Base-by-base conservation (phyloP, 768 basidiomycete species). In the Pisolithus orientalis region DNA sequence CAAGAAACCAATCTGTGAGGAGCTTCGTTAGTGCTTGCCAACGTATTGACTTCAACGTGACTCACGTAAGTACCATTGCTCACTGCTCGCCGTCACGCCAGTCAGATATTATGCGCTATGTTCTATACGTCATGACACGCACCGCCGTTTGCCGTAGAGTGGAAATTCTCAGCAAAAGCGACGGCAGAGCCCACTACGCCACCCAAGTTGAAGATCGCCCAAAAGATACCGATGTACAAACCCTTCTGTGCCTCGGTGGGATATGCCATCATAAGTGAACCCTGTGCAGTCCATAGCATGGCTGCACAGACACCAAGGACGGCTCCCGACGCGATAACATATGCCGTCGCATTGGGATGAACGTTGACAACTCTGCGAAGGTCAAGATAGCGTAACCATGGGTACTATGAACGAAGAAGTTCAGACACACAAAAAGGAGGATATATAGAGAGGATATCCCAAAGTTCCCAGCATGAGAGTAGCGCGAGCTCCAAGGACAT, bases 131-230 rank as follows among this genome's bases (percentile, higher is more conserved):
- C 5, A 47, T 11, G 16, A 39, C 21, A 47, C 46, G 11, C 24
- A 47, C 46, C 46, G 34, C 29, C 11, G 32, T 76, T 39, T 55
- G 83, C 85, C 59, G 63, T 76, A 11, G 80, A 82, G 43, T 84
- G 62, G 62, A 81, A 83, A 61, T 90, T 90, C 57, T 80, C 75
- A 0, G 80, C 90, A 42, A 91, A 74, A 9, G 87, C 80, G 28
- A 91, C 85, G 11, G 85, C 73, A 17, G 88, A 79, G 24, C 90
- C 89, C 44, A 92, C 82, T 42, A 92, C 85, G 44, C 83, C 83
- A 34, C 88, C 88, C 29, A 90, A 54, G 58, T 90, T 90, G 72
- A 93, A 90, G 56, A 91, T 86, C 39, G 79, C 72, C 80, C 80
- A 80, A 65, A 81, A 81, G 46, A 81, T 55, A 31, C 70, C 70